These are phyloP conservation scores for Apiospora kogelbergensis DNA, from an alignment of 2,329 filamentous ascomycete species.

Conservation along the genomic window DNA sequence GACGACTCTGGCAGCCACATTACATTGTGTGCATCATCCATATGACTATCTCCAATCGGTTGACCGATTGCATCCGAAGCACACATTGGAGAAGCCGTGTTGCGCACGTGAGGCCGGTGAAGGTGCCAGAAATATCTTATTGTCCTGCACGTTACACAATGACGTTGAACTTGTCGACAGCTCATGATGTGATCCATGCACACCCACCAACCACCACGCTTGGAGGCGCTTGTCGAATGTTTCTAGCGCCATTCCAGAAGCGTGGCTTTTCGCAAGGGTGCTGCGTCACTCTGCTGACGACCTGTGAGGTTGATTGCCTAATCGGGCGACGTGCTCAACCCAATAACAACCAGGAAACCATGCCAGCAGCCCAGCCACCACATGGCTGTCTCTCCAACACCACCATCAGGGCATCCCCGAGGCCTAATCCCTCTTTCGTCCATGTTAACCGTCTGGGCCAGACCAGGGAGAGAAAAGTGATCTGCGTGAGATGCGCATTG, in stretches of 20 bases:
- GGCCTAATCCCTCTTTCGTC: neutral
- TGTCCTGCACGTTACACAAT: neutral
- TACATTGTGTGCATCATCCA: neutral
- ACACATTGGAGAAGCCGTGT: neutral
- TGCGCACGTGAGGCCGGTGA: slow-evolving; percentile 3
- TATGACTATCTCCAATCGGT: neutral
- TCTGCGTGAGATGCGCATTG: neutral
- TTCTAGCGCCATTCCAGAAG: slow-evolving; percentile 6
- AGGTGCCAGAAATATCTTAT: neutral
- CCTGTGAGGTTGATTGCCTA: neutral
- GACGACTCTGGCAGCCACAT: neutral
- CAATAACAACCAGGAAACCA: neutral
- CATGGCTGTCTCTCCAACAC: neutral
- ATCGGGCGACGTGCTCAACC: neutral
- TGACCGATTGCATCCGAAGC: neutral
- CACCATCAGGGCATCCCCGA: neutral
- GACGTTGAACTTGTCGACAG: neutral
- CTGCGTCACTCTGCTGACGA: neutral
- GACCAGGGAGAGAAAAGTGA: neutral
- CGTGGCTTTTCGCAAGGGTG: neutral
- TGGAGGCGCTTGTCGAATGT: neutral
- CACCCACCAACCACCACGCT: neutral
- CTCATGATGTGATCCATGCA: neutral
- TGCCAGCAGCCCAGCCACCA: neutral
- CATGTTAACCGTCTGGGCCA: neutral